A percentile compares a stretch with the other conserved stretches of the same genome.
Evolutionary conservation across 2,329 filamentous ascomycete genomes (phyloP).

Genomic region (Talaromyces sp.): DNA sequence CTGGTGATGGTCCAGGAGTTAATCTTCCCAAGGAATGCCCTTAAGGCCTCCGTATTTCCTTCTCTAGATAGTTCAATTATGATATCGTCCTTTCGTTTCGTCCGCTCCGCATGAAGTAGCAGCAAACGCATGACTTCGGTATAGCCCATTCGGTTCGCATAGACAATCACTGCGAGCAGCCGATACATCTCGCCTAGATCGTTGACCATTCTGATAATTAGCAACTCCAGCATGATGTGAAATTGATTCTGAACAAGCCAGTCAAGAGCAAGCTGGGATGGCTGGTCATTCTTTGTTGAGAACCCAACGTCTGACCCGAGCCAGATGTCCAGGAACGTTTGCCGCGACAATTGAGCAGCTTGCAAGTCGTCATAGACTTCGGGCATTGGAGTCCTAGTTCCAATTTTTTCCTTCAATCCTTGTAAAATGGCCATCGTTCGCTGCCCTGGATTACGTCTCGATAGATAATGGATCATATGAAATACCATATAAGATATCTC

Average conservation of each 20-base stretch:
- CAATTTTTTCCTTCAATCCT: background rate
- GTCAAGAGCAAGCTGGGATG: background rate
- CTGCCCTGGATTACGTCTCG: background rate
- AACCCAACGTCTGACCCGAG: background rate
- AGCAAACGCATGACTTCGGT: background rate
- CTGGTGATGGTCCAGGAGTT: background rate
- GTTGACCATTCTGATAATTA: constrained; percentile 6
- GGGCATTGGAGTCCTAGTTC: background rate
- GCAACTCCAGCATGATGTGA: constrained; percentile 3
- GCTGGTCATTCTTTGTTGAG: background rate
- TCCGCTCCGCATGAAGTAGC: background rate
- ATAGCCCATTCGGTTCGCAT: background rate
- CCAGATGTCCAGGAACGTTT: constrained; percentile 9
- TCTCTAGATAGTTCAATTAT: background rate
- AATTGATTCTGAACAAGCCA: constrained; percentile 7
- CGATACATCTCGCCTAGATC: background rate
- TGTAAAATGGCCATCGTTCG: background rate
- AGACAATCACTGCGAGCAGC: background rate
- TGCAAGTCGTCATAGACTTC: background rate
- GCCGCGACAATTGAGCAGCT: background rate
- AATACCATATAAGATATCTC: constrained; percentile 11
- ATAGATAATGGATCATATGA: constrained; percentile 1
- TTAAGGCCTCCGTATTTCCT: constrained; percentile 3
- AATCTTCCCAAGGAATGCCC: background rate
- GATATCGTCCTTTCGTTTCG: background rate